Conservation (phyloP, 768 basidiomycete genomes). For the Boletus edulis region DNA sequence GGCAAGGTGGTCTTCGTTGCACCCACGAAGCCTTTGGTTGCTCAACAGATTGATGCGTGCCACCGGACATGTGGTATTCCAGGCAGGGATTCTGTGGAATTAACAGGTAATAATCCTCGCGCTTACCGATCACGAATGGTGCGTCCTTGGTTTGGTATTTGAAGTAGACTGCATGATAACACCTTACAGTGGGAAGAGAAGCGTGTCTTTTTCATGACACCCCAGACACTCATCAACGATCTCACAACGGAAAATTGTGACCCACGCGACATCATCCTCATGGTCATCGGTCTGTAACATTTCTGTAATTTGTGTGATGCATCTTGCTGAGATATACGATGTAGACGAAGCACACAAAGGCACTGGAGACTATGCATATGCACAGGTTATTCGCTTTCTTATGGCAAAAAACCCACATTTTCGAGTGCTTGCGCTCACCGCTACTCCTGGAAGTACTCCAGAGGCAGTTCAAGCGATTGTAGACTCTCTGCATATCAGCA, state of each 20-base stretch:
- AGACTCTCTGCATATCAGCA: conserved; percentile 92
- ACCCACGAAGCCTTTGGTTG: conserved; percentile 93
- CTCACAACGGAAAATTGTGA: conserved; percentile 72
- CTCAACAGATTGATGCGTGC: conserved; percentile 93
- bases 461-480: conserved; percentile 89
- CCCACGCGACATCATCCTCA: conserved; percentile 72
- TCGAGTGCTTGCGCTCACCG: conserved; percentile 89
- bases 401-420: conserved; percentile 96
- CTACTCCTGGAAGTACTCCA: conserved; percentile 85
- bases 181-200: conserved; percentile 69
- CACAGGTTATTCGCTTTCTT: conserved; percentile 80
- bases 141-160: conserved; percentile 22
- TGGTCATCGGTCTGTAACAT: conserved; percentile 72
- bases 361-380: conserved; percentile 91
- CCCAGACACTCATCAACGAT: conserved; percentile 92
- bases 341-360: conserved; percentile 95
- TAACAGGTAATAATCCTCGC: conserved; percentile 73
- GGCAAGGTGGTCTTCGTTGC: conserved; percentile 95
- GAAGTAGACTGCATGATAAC: neutral
- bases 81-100: conserved; percentile 75
- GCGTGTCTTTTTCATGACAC: conserved; percentile 93
- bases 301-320: neutral
- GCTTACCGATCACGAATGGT: conserved; percentile 59
- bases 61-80: conserved; percentile 94
- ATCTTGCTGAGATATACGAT: conserved; percentile 6